Conservation (phyloP, 2,329 filamentous ascomycete genomes). For the Tricladium varicosporioides region DNA sequence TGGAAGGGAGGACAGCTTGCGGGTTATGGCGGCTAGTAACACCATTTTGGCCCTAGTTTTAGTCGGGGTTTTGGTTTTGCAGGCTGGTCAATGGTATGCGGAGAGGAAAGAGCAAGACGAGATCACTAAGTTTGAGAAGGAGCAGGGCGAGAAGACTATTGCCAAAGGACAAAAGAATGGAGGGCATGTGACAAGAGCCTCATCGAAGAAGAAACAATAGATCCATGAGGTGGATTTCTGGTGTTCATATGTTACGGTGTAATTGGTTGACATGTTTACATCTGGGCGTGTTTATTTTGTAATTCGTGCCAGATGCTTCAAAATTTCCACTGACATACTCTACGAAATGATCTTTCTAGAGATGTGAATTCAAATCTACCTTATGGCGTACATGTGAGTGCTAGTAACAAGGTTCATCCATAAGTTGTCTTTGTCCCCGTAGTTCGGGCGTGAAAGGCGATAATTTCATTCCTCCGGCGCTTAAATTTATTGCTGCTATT, state of each 20-base stretch:
- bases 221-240: neutral
- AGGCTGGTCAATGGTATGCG: conserved; percentile 98
- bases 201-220: conserved; percentile 38
- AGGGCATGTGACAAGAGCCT: conserved; percentile 27
- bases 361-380: no score
- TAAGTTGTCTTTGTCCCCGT: no score
- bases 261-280: neutral
- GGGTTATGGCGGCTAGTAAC: conserved; percentile 90
- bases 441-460: no score
- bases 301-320: no score
- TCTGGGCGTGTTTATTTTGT: no score
- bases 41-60: conserved; percentile 92
- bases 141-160: conserved; percentile 46
- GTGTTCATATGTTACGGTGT: neutral
- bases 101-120: conserved; percentile 90
- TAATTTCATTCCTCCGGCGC: no score
- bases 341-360: no score
- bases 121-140: conserved; percentile 60
- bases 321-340: no score
- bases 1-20: conserved; percentile 82
- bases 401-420: no score
- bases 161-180: conserved; percentile 36
- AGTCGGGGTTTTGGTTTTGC: conserved; percentile 85
- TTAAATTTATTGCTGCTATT: no score
- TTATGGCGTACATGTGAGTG: no score